Percentiles rank a stretch among this genome's conserved stretches.
Evolutionary conservation across 2,329 filamentous ascomycete genomes (phyloP).

Genomic region (Talaromyces sp.): DNA sequence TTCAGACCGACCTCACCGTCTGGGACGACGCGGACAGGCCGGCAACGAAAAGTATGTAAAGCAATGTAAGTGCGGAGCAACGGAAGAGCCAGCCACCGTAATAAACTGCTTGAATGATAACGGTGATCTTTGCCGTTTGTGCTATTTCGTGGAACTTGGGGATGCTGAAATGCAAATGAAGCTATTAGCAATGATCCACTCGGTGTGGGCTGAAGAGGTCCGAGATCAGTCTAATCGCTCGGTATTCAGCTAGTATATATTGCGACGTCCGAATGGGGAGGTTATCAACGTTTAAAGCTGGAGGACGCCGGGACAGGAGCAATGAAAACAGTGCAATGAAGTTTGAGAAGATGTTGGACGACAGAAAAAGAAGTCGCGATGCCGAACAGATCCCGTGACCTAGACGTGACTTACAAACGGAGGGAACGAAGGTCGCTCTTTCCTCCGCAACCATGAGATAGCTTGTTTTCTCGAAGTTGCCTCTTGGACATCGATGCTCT

Average conservation of each 20-base stretch:
- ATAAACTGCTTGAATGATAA: neutral
- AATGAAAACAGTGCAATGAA: neutral
- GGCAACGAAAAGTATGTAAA: neutral
- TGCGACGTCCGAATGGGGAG: neutral
- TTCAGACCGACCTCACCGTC: neutral
- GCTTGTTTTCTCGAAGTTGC: neutral
- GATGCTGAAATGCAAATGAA: neutral
- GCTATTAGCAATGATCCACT: neutral
- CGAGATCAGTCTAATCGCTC: neutral
- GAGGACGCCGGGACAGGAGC: neutral
- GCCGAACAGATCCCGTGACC: neutral
- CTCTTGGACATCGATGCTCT: neutral
- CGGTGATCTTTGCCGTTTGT: neutral
- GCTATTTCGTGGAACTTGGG: neutral
- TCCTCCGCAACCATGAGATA: neutral
- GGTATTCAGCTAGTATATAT: neutral
- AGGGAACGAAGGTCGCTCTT: neutral
- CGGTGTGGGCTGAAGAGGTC: neutral
- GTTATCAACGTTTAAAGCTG: neutral
- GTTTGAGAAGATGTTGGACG: neutral
- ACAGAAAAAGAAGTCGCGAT: neutral
- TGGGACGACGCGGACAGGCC: neutral
- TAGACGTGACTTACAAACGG: neutral
- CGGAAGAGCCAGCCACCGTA: neutral
- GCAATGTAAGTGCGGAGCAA: neutral